phyloP scores from a whole-genome alignment of 208 protist genomes.

The Crithidia bombi region DNA sequence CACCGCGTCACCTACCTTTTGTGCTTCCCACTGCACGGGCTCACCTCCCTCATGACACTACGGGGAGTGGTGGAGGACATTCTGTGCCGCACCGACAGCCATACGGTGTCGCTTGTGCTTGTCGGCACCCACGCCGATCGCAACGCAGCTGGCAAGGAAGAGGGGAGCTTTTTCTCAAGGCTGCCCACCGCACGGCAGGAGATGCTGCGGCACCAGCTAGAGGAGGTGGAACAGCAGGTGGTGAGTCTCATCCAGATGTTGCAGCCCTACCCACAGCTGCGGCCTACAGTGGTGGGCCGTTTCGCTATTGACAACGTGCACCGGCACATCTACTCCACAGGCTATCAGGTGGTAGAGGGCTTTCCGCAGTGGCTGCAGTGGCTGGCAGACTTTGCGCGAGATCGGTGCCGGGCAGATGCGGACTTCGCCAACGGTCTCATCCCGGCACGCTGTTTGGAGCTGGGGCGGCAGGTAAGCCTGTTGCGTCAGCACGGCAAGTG shows the following conservation, averaged over 20 bases:
- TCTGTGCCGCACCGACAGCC: conserved; percentile 65
- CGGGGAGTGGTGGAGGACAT: conserved; percentile 69
- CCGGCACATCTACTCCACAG: conserved; percentile 49
- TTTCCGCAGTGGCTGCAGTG: conserved; percentile 72
- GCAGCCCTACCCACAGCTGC: conserved; percentile 59
- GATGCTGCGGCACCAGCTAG: conserved; percentile 41
- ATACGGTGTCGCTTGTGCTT: conserved; percentile 44
- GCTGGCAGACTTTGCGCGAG: conserved; percentile 66
- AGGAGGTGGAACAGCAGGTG: conserved; percentile 65
- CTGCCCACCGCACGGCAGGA: conserved; percentile 20
- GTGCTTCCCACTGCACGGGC: conserved; percentile 64
- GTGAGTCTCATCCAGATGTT: conserved; percentile 71
- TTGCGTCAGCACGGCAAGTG: conserved; percentile 48
- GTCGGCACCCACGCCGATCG: conserved; percentile 47
- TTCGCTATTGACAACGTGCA: conserved; percentile 77
- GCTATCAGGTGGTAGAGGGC: conserved; percentile 47
- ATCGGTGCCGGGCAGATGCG: conserved; percentile 56
- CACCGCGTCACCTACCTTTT: conserved; percentile 76
- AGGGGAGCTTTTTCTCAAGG: conserved; percentile 12
- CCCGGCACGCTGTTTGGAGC: conserved; percentile 44
- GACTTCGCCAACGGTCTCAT: conserved; percentile 78
- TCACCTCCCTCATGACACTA: conserved; percentile 44
- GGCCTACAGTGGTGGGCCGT: conserved; percentile 65
- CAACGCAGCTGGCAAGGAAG: conserved; percentile 8
- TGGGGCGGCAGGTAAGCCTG: conserved; percentile 43